These are phyloP conservation scores for Waltergamsia citrina DNA, from an alignment of 2,329 filamentous ascomycete genomes.

Conservation along the genomic window DNA sequence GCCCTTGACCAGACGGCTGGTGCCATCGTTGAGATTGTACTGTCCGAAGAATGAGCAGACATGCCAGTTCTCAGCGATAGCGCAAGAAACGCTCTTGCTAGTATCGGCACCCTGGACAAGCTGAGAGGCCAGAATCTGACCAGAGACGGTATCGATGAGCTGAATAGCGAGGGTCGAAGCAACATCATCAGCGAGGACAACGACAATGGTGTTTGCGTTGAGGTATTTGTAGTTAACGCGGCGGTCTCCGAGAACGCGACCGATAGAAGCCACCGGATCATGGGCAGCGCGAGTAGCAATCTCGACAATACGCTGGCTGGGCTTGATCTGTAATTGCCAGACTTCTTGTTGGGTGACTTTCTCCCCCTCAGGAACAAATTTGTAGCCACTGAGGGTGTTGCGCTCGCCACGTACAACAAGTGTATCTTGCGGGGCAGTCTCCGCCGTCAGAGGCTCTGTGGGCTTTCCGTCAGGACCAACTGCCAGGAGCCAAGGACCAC, in stretches of 20 bases:
- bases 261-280: conserved; percentile 90
- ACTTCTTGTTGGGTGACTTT: conserved; percentile 35
- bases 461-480: conserved; percentile 38
- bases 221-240: conserved; percentile 97
- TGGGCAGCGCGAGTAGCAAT: conserved; percentile 62
- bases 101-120: conserved; percentile 67
- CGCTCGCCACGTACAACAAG: conserved; percentile 42
- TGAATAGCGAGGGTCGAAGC: conserved; percentile 59
- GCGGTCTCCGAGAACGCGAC: conserved; percentile 82
- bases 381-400: conserved; percentile 44
- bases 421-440: conserved; percentile 38
- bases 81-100: conserved; percentile 62
- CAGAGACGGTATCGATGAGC: conserved; percentile 78
- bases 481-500: conserved; percentile 43
- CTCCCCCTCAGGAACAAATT: conserved; percentile 33
- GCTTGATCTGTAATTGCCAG: conserved; percentile 66
- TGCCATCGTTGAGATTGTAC: conserved; percentile 45
- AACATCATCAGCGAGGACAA: conserved; percentile 57
- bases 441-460: conserved; percentile 32
- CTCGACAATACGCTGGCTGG: conserved; percentile 57
- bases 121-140: conserved; percentile 64
- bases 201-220: conserved; percentile 74
- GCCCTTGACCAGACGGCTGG: conserved; percentile 57
- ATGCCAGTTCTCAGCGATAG: conserved; percentile 92
- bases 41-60: conserved; percentile 69